Evolutionary conservation across 768 basidiomycete genomes (phyloP).

Genomic region (Panus rudis): DNA sequence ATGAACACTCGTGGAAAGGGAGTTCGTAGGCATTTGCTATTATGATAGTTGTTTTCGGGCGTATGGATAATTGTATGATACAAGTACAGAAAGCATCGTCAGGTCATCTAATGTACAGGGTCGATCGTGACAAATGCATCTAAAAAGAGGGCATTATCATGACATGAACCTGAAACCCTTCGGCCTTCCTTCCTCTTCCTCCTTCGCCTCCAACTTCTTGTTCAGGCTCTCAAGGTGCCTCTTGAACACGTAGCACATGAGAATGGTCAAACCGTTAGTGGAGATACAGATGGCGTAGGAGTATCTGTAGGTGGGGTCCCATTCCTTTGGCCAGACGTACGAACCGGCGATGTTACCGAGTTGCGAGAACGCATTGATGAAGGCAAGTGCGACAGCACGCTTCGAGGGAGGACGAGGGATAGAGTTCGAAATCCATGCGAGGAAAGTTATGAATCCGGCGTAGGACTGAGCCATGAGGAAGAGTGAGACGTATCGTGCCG

Average conservation of each 20-base stretch:
- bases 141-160: slow-evolving; percentile 19
- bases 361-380: slow-evolving; percentile 76
- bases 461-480: slow-evolving; percentile 76
- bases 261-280: slow-evolving; percentile 35
- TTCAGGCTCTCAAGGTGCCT: slow-evolving; percentile 24
- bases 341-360: slow-evolving; percentile 82
- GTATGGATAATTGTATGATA: too few species aligned
- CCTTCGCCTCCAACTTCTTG: slow-evolving; percentile 29
- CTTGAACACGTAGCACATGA: slow-evolving; percentile 32
- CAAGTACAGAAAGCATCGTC: too few species aligned
- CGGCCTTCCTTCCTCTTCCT: slow-evolving; percentile 32
- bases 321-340: slow-evolving; percentile 61
- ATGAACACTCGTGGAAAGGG: too few species aligned
- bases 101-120: too few species aligned
- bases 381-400: slow-evolving; percentile 78
- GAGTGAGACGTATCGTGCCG: slow-evolving; percentile 60
- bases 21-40: too few species aligned
- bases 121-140: too few species aligned
- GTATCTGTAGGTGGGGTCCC: slow-evolving; percentile 64
- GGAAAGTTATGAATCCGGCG: slow-evolving; percentile 62
- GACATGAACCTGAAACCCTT: slow-evolving; percentile 41
- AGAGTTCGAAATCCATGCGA: slow-evolving; percentile 45
- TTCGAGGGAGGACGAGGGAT: slow-evolving; percentile 82
- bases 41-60: too few species aligned
- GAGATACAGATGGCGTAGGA: slow-evolving; percentile 72